phyloP scores from a whole-genome alignment of 169 alveolate species.

The Plasmodium gonderi region DNA sequence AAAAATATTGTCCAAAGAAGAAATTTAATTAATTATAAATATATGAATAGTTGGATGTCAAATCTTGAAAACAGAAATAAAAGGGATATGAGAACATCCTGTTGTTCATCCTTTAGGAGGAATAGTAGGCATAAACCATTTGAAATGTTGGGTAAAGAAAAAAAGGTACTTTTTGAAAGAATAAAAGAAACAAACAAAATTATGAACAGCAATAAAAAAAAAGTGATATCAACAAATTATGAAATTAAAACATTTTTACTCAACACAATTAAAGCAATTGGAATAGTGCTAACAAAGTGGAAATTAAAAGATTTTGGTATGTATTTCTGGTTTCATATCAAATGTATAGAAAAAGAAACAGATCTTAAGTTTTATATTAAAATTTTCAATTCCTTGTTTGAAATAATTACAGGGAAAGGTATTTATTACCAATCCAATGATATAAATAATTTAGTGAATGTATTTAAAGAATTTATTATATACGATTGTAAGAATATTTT shows the following conservation, averaged over 20 bases:
- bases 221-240: constrained; percentile 6
- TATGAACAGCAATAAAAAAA: background rate
- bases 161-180: background rate
- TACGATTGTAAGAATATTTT: constrained; percentile 63
- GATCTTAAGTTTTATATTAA: constrained; percentile 22
- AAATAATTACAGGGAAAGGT: constrained; percentile 61
- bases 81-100: background rate
- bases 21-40: background rate
- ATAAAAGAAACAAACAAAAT: background rate
- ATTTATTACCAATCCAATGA: constrained; percentile 43
- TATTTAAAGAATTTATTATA: constrained; percentile 43
- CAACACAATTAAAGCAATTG: constrained; percentile 57
- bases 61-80: background rate
- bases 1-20: background rate
- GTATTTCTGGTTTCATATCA: constrained; percentile 63
- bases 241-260: constrained; percentile 44
- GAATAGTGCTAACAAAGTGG: constrained; percentile 41
- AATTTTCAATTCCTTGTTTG: constrained; percentile 32
- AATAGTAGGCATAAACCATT: background rate
- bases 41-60: background rate
- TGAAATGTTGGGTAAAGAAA: background rate
- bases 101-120: background rate
- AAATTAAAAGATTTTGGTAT: constrained; percentile 25
- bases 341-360: constrained; percentile 48
- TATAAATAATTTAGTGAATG: constrained; percentile 1